Base-by-base conservation (phyloP, 176 grass and related monocot genomes). In the Miscanthus lutarioriparius region DNA sequence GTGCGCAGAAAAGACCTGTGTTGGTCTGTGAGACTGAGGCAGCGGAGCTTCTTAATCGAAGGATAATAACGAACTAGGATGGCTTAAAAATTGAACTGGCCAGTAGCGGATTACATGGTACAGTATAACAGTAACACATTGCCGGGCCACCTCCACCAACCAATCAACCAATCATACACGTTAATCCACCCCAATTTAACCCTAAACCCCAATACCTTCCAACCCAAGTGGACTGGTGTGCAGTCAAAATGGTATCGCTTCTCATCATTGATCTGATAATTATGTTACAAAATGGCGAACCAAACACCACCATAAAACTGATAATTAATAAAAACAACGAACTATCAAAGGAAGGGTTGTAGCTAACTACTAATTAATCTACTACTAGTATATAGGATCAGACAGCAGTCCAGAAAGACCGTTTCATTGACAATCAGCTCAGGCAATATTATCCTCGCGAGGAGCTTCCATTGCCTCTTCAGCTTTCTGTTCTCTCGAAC, bases 401-500 rank as follows among this genome's bases (percentile, higher is more conserved):
- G 56, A 28, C 38, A 83, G 26, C 25, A 75, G 4, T 12, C 64
- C 26, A 49, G 47, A 47, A 45, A 30, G 14, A 37, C 20, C 5
- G 7, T 63, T 6, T 19, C 27, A 47, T 38, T 51, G 33, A 35
- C 25, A 38, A 54, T 30, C 38, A 64, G 62, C 54, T 77, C 17
- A 37, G 37, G 72, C 25, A 77, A 40, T 70, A 75, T 19, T 28
- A 72, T 64, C 26, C 40, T 70, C 28, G 41, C n/a, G 30, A 23
- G 6, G 13, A 82, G 82, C 78, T 63, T 86, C 62, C 6, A 17
- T 77, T 36, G 78, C 80, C 30, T 86, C 86, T 74, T 56, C 78
- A 86, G 62, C 78, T 37, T 89, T 80, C 66, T 67, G 89, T 13
- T 76, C 88, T 85, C 90, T 91, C 38, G 74, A 51, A 32, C 83